phyloP scores from a whole-genome alignment of 2,329 filamentous ascomycete species.

The Apiospora rasikravindrae region DNA sequence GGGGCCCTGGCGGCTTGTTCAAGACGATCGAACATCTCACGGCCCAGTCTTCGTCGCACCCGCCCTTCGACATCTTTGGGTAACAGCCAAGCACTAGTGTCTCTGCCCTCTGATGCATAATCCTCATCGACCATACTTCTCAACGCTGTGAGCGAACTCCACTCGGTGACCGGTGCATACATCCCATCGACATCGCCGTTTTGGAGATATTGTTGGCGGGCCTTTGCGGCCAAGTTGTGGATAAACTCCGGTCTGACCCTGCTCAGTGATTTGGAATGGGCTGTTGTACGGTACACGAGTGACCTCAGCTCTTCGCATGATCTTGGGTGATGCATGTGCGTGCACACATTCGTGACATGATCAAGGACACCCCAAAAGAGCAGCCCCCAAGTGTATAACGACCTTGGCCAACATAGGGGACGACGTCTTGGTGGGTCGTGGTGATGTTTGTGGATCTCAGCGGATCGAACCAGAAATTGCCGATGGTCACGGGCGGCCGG shows the following conservation, averaged over 20 bases:
- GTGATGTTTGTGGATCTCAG: constrained; percentile 27
- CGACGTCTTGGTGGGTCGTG: constrained; percentile 28
- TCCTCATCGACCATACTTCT: constrained; percentile 25
- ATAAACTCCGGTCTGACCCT: constrained; percentile 26
- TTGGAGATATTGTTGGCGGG: constrained; percentile 30
- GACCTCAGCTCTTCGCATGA: constrained; percentile 17
- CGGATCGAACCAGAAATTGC: constrained; percentile 31
- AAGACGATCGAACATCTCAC: constrained; percentile 17
- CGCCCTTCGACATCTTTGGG: constrained; percentile 28
- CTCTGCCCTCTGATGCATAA: constrained; percentile 25
- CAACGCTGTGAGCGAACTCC: constrained; percentile 22
- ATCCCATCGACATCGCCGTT: constrained; percentile 25
- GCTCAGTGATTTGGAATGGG: constrained; percentile 29
- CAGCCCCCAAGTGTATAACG: constrained; percentile 32
- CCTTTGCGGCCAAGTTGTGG: constrained; percentile 31
- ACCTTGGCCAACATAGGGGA: constrained; percentile 34
- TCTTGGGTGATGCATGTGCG: constrained; percentile 23
- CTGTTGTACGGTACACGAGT: constrained; percentile 21
- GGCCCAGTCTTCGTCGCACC: constrained; percentile 16
- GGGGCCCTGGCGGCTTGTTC: constrained; percentile 21
- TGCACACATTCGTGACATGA: constrained; percentile 29
- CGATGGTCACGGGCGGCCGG: constrained; percentile 24
- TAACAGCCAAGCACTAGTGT: constrained; percentile 29
- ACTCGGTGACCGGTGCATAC: constrained; percentile 8
- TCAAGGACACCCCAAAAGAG: constrained; percentile 36